Conservation (phyloP, 345 rosid species). For the Heritiera fomes region DNA sequence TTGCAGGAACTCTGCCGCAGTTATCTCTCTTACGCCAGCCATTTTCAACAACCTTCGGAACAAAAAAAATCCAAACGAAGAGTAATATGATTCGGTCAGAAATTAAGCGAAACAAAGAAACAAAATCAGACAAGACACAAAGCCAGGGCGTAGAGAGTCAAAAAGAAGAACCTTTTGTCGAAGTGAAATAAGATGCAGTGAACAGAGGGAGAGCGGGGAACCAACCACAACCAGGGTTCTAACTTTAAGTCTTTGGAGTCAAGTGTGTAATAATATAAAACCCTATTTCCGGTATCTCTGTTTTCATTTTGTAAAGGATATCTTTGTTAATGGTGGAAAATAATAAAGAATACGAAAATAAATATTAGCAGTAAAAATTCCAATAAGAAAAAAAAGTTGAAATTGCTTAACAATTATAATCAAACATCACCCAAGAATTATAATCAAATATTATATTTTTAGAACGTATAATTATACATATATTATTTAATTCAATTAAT, state of each 20-base stretch:
- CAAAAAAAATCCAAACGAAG: background rate
- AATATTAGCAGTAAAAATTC: too few species aligned
- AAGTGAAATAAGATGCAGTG: too few species aligned
- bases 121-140: background rate
- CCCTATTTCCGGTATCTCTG: background rate
- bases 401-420: too few species aligned
- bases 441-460: too few species aligned
- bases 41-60: slow-evolving; percentile 2
- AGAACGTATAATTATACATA: too few species aligned
- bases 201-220: background rate
- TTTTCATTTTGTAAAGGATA: too few species aligned
- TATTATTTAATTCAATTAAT: too few species aligned
- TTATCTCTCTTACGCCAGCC: slow-evolving; percentile 41
- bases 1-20: slow-evolving; percentile 43
- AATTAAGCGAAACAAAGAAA: background rate
- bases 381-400: too few species aligned
- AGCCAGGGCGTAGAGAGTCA: background rate
- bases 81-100: background rate
- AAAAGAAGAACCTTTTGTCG: background rate
- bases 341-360: too few species aligned
- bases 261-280: background rate
- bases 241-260: background rate
- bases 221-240: background rate
- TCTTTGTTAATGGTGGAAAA: too few species aligned
- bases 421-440: too few species aligned